A percentile compares a stretch with the other conserved stretches of the same genome.
phyloP scores from a whole-genome alignment of 139 green algal species.

The Pseudopediastrum boryanum region DNA sequence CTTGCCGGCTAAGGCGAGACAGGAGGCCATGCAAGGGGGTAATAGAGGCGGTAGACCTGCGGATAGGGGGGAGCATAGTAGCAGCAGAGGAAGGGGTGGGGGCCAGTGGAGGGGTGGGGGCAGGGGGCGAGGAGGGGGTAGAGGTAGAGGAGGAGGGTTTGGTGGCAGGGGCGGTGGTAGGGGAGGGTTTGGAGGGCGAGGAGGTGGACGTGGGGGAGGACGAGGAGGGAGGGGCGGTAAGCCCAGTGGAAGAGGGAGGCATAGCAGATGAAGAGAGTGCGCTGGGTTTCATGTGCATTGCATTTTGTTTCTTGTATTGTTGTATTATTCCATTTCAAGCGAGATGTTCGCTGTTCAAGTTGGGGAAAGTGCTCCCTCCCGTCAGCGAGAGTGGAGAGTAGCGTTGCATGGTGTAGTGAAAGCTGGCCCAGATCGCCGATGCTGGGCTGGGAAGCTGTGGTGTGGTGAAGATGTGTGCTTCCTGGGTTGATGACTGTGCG shows the following conservation, averaged over 20 bases:
- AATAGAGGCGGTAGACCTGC: background rate
- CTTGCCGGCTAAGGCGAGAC: conserved; percentile 21
- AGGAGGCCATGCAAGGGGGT: background rate
- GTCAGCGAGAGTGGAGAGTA: too few species aligned
- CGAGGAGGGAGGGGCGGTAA: background rate
- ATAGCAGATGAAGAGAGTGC: too few species aligned
- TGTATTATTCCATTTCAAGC: too few species aligned
- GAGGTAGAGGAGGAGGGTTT: background rate
- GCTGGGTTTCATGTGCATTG: too few species aligned
- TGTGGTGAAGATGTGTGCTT: too few species aligned
- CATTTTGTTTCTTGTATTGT: too few species aligned
- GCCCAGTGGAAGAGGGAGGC: background rate
- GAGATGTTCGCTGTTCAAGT: too few species aligned
- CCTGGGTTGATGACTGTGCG: too few species aligned
- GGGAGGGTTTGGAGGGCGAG: conserved; percentile 1
- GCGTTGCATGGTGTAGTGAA: too few species aligned
- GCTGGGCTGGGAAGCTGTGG: too few species aligned
- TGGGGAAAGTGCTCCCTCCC: too few species aligned
- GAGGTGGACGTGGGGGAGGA: conserved; percentile 2
- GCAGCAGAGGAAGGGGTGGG: background rate
- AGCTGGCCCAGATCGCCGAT: too few species aligned
- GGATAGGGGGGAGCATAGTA: background rate
- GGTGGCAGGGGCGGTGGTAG: background rate
- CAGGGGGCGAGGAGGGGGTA: background rate
- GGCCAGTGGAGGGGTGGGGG: conserved; percentile 4